Percentiles rank a stretch among this genome's conserved stretches.
phyloP scores from a whole-genome alignment of 2,329 filamentous ascomycete species.

The Penicillium sp. region DNA sequence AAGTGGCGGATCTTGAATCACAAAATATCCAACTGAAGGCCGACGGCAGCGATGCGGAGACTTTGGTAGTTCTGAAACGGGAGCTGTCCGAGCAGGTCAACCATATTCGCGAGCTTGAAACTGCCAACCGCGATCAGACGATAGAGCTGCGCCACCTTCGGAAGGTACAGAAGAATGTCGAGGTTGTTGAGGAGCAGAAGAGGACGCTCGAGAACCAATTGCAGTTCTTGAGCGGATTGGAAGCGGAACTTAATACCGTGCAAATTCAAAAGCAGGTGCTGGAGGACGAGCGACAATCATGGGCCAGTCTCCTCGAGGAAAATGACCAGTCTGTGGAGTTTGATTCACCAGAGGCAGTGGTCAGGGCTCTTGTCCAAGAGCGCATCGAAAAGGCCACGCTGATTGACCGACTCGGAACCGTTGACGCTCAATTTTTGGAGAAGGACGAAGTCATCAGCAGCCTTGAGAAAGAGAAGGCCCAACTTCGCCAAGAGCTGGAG shows the following conservation, averaged over 20 bases:
- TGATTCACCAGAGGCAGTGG: constrained; percentile 83
- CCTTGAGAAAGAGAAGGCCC: constrained; percentile 69
- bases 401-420: constrained; percentile 74
- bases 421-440: constrained; percentile 76
- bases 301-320: constrained; percentile 80
- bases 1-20: constrained; percentile 75
- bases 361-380: constrained; percentile 79
- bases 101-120: constrained; percentile 85
- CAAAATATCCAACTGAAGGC: constrained; percentile 83
- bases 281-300: constrained; percentile 83
- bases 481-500: constrained; percentile 69
- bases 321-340: constrained; percentile 70
- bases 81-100: constrained; percentile 89
- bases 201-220: constrained; percentile 75
- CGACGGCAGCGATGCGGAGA: constrained; percentile 83
- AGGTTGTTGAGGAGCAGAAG: constrained; percentile 96
- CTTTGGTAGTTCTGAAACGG: constrained; percentile 78
- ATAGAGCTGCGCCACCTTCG: constrained; percentile 79
- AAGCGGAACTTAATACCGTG: constrained; percentile 76
- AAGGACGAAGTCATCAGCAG: constrained; percentile 73
- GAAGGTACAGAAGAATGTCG: constrained; percentile 80
- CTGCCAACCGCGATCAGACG: constrained; percentile 75
- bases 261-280: constrained; percentile 81
- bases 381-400: constrained; percentile 76
- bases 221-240: constrained; percentile 70